Percentiles rank a stretch among this genome's conserved stretches.
phyloP scores from a whole-genome alignment of 495 filamentous ascomycete genomes.

The Bacidia rubella region DNA sequence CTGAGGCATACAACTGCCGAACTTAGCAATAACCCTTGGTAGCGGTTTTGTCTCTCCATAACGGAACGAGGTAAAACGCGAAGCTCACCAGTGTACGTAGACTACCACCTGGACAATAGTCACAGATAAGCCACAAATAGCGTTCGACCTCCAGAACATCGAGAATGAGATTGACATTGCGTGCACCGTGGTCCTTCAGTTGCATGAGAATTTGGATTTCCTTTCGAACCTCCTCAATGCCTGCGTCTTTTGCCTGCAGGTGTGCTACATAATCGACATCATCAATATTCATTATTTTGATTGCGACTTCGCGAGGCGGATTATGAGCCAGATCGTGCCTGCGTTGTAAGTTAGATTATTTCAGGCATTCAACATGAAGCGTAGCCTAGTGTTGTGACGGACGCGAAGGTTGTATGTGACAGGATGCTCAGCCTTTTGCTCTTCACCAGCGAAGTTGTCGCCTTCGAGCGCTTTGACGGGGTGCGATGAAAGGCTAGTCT shows the following conservation, averaged over 20 bases:
- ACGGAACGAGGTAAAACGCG: not conserved
- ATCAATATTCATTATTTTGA: constrained; percentile 96
- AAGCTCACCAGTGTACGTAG: constrained; percentile 66
- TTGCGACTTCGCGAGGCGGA: constrained; percentile 59
- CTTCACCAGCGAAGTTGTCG: no score
- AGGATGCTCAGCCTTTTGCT: no score
- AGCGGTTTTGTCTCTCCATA: not conserved
- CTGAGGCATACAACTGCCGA: constrained; percentile 43
- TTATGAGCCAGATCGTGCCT: constrained; percentile 25
- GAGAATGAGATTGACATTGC: constrained; percentile 82
- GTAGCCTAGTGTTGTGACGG: no score
- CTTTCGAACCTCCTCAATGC: constrained; percentile 72
- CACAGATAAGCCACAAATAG: constrained; percentile 88
- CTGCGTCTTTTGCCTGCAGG: constrained; percentile 60
- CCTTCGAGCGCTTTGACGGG: no score
- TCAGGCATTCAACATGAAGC: not conserved
- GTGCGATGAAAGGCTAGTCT: no score
- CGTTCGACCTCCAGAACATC: constrained; percentile 77
- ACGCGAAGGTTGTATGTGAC: no score
- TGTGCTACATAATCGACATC: constrained; percentile 57
- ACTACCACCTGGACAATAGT: constrained; percentile 91
- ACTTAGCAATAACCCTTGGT: not conserved
- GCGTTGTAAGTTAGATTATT: constrained; percentile 6
- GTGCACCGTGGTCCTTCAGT: constrained; percentile 67
- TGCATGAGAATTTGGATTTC: constrained; percentile 79